Percentiles rank a stretch among this genome's conserved stretches.
Evolutionary conservation across 129 eudicot species (phyloP).

Genomic region (Ambrosia trifida): DNA sequence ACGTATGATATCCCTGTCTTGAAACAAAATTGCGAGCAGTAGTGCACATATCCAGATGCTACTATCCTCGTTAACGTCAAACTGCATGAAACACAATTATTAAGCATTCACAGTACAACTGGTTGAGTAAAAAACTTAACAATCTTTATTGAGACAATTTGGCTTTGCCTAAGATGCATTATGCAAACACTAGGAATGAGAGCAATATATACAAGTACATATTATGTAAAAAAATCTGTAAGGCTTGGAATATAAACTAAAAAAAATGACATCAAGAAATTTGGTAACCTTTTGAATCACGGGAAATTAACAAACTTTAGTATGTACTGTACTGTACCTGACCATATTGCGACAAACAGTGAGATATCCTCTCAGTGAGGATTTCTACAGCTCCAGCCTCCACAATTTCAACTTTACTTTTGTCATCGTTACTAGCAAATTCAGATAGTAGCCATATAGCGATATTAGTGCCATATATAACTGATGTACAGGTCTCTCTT

Average conservation of each 20-base stretch:
- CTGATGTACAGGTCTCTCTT: conserved; percentile 51
- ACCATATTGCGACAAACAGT: conserved; percentile 53
- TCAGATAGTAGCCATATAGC: conserved; percentile 90
- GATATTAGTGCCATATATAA: conserved; percentile 65
- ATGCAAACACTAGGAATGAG: background rate
- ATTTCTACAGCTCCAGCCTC: conserved; percentile 91
- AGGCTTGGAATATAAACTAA: background rate
- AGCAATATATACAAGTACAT: background rate
- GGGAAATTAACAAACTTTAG: conserved; percentile 7
- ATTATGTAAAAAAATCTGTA: conserved; percentile 2
- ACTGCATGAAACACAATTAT: conserved; percentile 40
- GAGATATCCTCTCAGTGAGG: conserved; percentile 81
- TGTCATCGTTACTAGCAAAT: conserved; percentile 75
- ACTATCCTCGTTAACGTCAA: conserved; percentile 67
- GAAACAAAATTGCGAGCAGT: conserved; percentile 78
- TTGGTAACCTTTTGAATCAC: background rate
- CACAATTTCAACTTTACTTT: conserved; percentile 72
- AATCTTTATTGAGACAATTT: background rate
- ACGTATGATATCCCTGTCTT: conserved; percentile 89
- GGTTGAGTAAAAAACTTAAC: conserved; percentile 2
- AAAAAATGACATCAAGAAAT: background rate
- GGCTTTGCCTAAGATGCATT: background rate
- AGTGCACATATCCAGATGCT: conserved; percentile 86
- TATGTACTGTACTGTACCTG: conserved; percentile 79
- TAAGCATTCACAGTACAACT: conserved; percentile 4